Conservation (phyloP, 495 filamentous ascomycete genomes). For the Haplographium delicatum region DNA sequence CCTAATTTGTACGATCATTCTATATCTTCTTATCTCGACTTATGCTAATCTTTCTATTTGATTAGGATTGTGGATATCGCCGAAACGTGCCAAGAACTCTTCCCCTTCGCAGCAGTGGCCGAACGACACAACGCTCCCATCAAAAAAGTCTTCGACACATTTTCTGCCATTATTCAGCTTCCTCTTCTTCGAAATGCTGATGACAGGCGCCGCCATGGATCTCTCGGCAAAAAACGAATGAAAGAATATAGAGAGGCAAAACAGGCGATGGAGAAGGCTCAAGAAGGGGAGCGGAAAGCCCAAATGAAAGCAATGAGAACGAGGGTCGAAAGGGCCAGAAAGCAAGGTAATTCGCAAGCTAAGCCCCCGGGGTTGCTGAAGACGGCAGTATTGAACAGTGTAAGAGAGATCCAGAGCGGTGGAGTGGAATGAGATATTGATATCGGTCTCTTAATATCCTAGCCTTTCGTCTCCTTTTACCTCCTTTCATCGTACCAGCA, state of each 20-base stretch:
- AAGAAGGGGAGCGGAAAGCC: conserved; percentile 11
- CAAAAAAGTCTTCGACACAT: conserved; percentile 40
- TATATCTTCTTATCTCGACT: not conserved
- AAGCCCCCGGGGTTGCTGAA: conserved; percentile 7
- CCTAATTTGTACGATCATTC: conserved; percentile 20
- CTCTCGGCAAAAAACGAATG: conserved; percentile 19
- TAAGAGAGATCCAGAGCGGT: too few relatives aligned
- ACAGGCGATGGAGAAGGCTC: conserved; percentile 20
- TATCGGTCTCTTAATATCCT: too few relatives aligned
- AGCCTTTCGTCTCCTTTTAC: too few relatives aligned
- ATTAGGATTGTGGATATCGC: conserved; percentile 44
- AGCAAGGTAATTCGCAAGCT: not conserved
- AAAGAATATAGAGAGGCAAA: conserved; percentile 21
- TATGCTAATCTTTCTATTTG: conserved; percentile 20
- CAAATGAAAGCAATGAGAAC: conserved; percentile 6
- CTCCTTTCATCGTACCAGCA: too few relatives aligned
- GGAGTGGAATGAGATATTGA: too few relatives aligned
- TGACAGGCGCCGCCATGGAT: conserved; percentile 32
- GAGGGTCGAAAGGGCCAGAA: conserved; percentile 1
- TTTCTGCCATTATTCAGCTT: conserved; percentile 38
- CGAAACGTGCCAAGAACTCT: conserved; percentile 40
- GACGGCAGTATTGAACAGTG: conserved; percentile 12
- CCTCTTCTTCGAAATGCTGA: conserved; percentile 40
- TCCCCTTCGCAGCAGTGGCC: conserved; percentile 40
- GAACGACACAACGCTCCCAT: conserved; percentile 34